These are phyloP conservation scores for Penicillium digitatum DNA, from an alignment of 2,329 filamentous ascomycete genomes.

Conservation along the genomic window DNA sequence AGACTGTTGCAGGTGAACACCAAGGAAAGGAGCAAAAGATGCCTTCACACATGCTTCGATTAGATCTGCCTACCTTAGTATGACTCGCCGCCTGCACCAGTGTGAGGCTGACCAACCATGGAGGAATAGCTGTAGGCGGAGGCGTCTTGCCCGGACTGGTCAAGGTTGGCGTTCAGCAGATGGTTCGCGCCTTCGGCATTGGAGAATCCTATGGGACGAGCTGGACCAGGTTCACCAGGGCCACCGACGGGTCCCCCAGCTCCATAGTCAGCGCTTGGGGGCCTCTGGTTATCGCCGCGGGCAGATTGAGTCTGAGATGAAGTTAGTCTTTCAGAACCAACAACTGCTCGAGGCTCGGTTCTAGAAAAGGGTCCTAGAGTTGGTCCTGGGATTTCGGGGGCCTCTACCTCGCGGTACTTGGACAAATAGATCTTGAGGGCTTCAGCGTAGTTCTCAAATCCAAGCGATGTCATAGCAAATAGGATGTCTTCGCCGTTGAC, in stretches of 20 bases:
- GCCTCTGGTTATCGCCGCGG: conserved; percentile 62
- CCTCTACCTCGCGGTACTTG: conserved; percentile 94
- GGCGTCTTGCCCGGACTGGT: conserved; percentile 45
- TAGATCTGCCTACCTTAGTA: conserved; percentile 29
- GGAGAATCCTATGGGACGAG: conserved; percentile 35
- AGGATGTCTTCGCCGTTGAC: conserved; percentile 98
- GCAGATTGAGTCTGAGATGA: conserved; percentile 69
- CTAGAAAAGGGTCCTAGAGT: neutral
- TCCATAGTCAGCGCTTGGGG: conserved; percentile 48
- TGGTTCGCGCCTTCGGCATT: conserved; percentile 44
- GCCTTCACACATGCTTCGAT: conserved; percentile 1
- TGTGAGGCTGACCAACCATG: conserved; percentile 47
- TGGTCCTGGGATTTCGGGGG: neutral
- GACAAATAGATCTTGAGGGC: conserved; percentile 96
- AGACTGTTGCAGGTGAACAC: neutral
- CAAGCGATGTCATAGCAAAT: conserved; percentile 97
- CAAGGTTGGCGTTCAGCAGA: conserved; percentile 44
- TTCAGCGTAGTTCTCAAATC: conserved; percentile 98
- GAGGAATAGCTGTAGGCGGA: conserved; percentile 45
- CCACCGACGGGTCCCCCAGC: conserved; percentile 39
- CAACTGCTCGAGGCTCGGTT: neutral
- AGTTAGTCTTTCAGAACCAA: conserved; percentile 40
- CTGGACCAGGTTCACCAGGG: conserved; percentile 20
- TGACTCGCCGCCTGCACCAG: conserved; percentile 45
- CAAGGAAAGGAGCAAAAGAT: conserved; percentile 5